Evolutionary conservation across 176 grass and related monocot species (phyloP), one percentile per base, ranked within the genome.

Genomic region (Elaeis guineensis): DNA sequence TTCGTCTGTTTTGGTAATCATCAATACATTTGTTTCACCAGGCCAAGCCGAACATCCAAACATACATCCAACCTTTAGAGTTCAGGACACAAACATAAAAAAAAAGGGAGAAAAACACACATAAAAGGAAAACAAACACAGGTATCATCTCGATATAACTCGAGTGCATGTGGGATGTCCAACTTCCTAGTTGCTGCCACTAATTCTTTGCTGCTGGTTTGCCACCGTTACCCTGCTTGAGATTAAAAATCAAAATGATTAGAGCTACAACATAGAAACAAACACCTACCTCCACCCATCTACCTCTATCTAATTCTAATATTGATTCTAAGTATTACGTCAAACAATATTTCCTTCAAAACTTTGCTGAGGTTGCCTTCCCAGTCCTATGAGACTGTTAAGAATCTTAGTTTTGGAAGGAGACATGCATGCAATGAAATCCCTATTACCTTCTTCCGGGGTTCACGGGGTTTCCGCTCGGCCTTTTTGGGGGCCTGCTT

Each of bases 401-500:
- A 30, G 5, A 30, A 30, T 6, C 28, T 30, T 30, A 6, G 28
- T 0, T 30, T 30, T 6, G 5, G 28, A 30, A 30, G 28, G 5
- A 30, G 28, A 30, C 5, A 6, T 6, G 25, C 25, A 3, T 4
- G 25, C 25, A 28, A 5, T 5, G 3, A 28, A 28, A 28, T 28
- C 25, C 25, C 4, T 3, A 26, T 25, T 87, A 87, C 90, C 90
- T 81, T 90, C 79, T 90, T 95, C 65, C 84, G 90, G 17, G 80
- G 61, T 39, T 87, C 90, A 19, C 79, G 60, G 49, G 90, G 83
- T 61, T 90, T 95, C 19, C 78, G 80, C 70, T 87, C 86, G 17
- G 78, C 77, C 74, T 95, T 95, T 69, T 90, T 95, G 30, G 79
- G 54, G 17, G 71, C 83, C 1, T 63, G 69, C 79, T 95, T 90